phyloP scores from a whole-genome alignment of 257 asterid species.

The Nicotiana obtusifolia region DNA sequence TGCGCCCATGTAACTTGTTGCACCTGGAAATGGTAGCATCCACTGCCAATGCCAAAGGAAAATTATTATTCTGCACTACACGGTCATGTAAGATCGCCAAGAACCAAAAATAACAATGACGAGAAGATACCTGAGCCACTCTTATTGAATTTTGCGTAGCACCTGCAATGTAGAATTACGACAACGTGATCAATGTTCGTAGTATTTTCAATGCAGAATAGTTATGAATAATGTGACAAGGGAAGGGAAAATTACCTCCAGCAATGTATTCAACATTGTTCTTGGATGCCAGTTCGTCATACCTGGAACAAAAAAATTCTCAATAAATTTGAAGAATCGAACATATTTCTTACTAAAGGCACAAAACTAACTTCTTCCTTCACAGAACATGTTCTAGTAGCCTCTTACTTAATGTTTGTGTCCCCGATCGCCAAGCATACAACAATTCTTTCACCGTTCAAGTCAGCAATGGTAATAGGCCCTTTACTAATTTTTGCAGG shows the following conservation, averaged over 20 bases:
- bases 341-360: neutral
- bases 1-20: conserved; percentile 70
- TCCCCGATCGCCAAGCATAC: neutral
- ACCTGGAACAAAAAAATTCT: conserved; percentile 41
- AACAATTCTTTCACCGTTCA: neutral
- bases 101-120: neutral
- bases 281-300: conserved; percentile 78
- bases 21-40: conserved; percentile 65
- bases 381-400: neutral
- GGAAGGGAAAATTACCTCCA: conserved; percentile 56
- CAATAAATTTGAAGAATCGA: neutral
- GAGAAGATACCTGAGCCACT: conserved; percentile 75
- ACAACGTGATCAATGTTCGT: neutral
- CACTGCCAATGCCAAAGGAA: conserved; percentile 25
- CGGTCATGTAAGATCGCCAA: neutral
- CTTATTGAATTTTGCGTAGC: conserved; percentile 94
- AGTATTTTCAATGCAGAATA: neutral
- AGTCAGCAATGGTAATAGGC: neutral
- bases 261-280: conserved; percentile 85
- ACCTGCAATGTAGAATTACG: conserved; percentile 40
- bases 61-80: neutral
- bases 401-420: neutral
- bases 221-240: neutral
- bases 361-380: neutral
- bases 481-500: neutral